phyloP scores from a whole-genome alignment of 1,284 basidiomycete genomes.

The Tremellales sp. region DNA sequence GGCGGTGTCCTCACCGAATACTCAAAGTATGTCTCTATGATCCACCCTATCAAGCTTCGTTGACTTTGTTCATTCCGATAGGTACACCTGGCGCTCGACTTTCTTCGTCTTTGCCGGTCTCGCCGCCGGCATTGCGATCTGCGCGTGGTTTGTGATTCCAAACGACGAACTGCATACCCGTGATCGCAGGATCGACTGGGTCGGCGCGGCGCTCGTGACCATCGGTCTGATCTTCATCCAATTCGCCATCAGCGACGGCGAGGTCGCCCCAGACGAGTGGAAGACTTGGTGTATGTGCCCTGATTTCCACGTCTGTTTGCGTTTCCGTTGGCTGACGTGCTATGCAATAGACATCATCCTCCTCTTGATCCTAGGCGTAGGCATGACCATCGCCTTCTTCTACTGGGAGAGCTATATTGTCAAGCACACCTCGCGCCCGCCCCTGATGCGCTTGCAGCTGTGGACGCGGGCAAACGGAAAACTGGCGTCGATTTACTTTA shows the following conservation, averaged over 20 bases:
- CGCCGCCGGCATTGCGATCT: constrained; percentile 53
- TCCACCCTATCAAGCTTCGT: neutral
- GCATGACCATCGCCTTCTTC: constrained; percentile 60
- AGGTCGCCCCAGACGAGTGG: constrained; percentile 68
- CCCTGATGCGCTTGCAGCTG: constrained; percentile 67
- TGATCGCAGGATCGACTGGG: constrained; percentile 72
- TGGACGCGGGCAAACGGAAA: constrained; percentile 64
- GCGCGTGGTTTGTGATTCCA: constrained; percentile 58
- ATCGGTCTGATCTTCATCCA: constrained; percentile 70
- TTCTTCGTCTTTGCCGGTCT: constrained; percentile 60
- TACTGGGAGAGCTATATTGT: constrained; percentile 64
- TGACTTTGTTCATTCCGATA: constrained; percentile 8
- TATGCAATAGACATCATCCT: constrained; percentile 47
- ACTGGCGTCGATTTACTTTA: constrained; percentile 62
- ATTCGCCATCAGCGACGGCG: constrained; percentile 73
- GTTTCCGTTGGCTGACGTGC: neutral
- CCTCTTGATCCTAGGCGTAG: constrained; percentile 61
- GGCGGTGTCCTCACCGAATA: constrained; percentile 70
- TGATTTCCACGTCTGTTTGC: neutral
- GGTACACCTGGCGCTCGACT: constrained; percentile 58
- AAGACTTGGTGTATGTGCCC: constrained; percentile 61
- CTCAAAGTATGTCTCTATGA: constrained; percentile 41
- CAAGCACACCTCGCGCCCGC: constrained; percentile 51
- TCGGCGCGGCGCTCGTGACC: constrained; percentile 71
- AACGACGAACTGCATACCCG: constrained; percentile 43